Evolutionary conservation across 129 eudicot genomes (phyloP), one percentile per base, ranked within the genome.

Genomic region (Helichrysum umbraculigerum): DNA sequence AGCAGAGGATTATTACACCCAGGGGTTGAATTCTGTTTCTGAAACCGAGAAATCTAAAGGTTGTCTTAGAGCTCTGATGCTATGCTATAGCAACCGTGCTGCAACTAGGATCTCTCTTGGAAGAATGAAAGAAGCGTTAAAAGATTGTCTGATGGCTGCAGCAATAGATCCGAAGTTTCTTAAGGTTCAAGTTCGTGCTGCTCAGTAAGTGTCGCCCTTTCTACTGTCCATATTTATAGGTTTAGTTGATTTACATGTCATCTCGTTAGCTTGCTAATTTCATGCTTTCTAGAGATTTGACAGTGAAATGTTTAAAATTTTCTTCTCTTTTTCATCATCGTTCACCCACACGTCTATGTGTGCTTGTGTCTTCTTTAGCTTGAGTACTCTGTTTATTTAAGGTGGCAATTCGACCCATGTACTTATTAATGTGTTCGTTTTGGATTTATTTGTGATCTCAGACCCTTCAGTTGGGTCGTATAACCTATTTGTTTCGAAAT

Each of bases 51-150:
- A 85, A 61, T 91, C 97, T 42, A 87, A 66, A 79, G 85, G 82
- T 72, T 87, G 92, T 61, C 90, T 86, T 34, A 81, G 94, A 84
- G 92, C 93, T 83, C 69, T 89, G 78, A 86, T 91, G 96, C 76
- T 95, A 77, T 95, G 99, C 86, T 89, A 95, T 75, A 95, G 99
- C 87, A 95, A 95, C 80, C 97, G 99, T 76, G 99, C 99, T 47
- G 97, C 99, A 37, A 83, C 95, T 68, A 92, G 88, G 17, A 87
- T 95, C 81, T 83, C 96, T 75, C 91, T 86, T 79, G 97, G 99
- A 77, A 95, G 89, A 77, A 72, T 91, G 86, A 89, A 88, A 83
- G 99, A 91, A 62, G 99, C 97, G n/a, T 76, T 95, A 61, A 84
- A 85, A 74, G 99, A 95, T 76, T 95, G 99, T 77, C 65, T 83